Conservation (phyloP, 78 protist genomes). For the Dictyostelium brefeldianum region DNA sequence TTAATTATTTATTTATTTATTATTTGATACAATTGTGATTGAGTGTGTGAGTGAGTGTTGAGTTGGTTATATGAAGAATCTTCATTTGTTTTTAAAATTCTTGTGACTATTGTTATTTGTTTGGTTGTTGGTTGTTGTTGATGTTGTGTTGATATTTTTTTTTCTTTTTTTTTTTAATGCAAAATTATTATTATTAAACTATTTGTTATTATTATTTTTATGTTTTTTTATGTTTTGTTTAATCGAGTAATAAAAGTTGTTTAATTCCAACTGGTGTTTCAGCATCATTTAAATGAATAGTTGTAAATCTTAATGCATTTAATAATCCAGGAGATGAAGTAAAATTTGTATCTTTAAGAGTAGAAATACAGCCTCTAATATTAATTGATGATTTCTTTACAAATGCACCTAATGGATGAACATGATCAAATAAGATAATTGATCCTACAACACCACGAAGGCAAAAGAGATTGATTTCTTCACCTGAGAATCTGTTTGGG, state of each 20-base stretch:
- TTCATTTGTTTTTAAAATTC: too few species aligned
- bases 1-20: too few species aligned
- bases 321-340: conserved; percentile 71
- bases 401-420: conserved; percentile 89
- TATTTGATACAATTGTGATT: too few species aligned
- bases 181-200: too few species aligned
- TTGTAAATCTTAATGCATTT: conserved; percentile 92
- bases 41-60: too few species aligned
- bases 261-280: conserved; percentile 86
- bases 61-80: too few species aligned
- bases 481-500: conserved; percentile 33
- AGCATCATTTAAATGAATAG: conserved; percentile 87
- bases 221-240: conserved; percentile 24
- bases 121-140: too few species aligned
- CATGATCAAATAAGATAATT: conserved; percentile 90
- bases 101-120: too few species aligned
- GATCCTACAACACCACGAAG: conserved; percentile 89
- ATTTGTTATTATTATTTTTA: not conserved
- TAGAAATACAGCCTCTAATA: conserved; percentile 76
- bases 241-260: conserved; percentile 77
- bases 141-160: too few species aligned
- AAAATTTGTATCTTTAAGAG: conserved; percentile 72
- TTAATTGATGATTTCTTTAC: conserved; percentile 84
- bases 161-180: too few species aligned
- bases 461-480: conserved; percentile 86